Evolutionary conservation across 306 rosid genomes (phyloP), one percentile per base, ranked within the genome.

Genomic region (Quercus parvula): DNA sequence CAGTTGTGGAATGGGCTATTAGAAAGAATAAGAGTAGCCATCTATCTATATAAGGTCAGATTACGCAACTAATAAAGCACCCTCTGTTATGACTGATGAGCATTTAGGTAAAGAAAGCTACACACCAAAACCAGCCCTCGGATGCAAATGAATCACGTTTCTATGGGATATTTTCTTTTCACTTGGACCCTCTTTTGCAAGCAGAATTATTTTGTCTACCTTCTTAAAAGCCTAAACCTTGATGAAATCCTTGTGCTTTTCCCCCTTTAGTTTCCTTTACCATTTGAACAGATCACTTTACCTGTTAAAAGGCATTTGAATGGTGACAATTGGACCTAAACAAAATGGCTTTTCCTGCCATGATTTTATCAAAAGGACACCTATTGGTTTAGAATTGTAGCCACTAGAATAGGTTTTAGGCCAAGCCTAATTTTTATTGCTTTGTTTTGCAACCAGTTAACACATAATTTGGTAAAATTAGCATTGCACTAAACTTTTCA

Each of bases 161-260:
- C 25, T 22, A 13, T 68, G 11, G 52, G 72, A 49, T 13, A 19
- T 5, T 35, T 33, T 57, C 82, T 70, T 86, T 56, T 73, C 76
- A 81, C 67, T 85, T 73, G 84, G 57, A 79, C 77, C 51, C 55
- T 75, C 72, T 85, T 79, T 73, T 44, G 70, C 71, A 75, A 72
- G 24, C 82, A 82, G 86, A 87, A 89, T 90, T 84, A 83, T 86
- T 82, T 73, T 73, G 17, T 61, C 82, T 57, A 64, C 79, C 68
- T 89, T 81, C 88, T 87, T 74, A 81, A 89, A 91, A 91, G 89
- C 81, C 88, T 89, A 87, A 87, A 89, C 75, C 30, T 41, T 71
- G 74, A 86, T 87, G 75, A 86, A 89, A 56, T 72, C 82, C 61
- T 72, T 71, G 58, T 77, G 59, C 82, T 86, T 85, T 81, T 25